Evolutionary conservation across 202 grass and related monocot species (phyloP).

Genomic region (Setaria italica): DNA sequence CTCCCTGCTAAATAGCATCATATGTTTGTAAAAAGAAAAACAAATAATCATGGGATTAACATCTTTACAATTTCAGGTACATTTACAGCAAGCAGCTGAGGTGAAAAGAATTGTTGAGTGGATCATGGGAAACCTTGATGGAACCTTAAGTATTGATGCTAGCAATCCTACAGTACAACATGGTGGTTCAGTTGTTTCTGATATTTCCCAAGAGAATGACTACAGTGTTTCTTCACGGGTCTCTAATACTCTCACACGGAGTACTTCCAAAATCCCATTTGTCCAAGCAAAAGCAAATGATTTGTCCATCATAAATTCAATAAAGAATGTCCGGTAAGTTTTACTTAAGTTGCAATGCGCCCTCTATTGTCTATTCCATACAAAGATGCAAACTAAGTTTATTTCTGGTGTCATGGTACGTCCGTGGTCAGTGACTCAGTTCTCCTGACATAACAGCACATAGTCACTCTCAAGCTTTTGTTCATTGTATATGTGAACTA

Average conservation of each 20-base stretch:
- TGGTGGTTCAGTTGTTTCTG: slow-evolving; percentile 56
- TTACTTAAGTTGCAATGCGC: slow-evolving; percentile 7
- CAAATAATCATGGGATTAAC: slow-evolving; percentile 24
- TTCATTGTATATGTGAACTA: slow-evolving; percentile 27
- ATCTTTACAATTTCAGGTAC: slow-evolving; percentile 74
- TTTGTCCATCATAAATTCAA: slow-evolving; percentile 65
- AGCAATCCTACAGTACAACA: slow-evolving; percentile 49
- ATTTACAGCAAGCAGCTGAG: slow-evolving; percentile 91
- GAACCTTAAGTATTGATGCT: slow-evolving; percentile 58
- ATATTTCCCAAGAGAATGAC: slow-evolving; percentile 62
- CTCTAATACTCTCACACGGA: slow-evolving; percentile 69
- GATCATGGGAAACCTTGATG: slow-evolving; percentile 93
- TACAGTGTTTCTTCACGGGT: slow-evolving; percentile 56
- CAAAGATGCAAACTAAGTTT: slow-evolving; percentile 8
- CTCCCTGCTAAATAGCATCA: background rate
- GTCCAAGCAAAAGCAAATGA: slow-evolving; percentile 87
- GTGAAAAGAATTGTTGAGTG: slow-evolving; percentile 95
- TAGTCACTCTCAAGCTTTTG: background rate
- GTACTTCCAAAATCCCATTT: slow-evolving; percentile 60
- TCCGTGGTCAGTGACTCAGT: background rate
- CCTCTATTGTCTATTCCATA: slow-evolving; percentile 20
- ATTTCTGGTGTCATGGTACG: slow-evolving; percentile 6
- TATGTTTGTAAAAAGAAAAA: background rate
- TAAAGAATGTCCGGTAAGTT: slow-evolving; percentile 91
- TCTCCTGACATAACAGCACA: background rate